These are phyloP conservation scores for Canavalia ensiformis DNA, from an alignment of 306 rosid species.

Conservation along the genomic window DNA sequence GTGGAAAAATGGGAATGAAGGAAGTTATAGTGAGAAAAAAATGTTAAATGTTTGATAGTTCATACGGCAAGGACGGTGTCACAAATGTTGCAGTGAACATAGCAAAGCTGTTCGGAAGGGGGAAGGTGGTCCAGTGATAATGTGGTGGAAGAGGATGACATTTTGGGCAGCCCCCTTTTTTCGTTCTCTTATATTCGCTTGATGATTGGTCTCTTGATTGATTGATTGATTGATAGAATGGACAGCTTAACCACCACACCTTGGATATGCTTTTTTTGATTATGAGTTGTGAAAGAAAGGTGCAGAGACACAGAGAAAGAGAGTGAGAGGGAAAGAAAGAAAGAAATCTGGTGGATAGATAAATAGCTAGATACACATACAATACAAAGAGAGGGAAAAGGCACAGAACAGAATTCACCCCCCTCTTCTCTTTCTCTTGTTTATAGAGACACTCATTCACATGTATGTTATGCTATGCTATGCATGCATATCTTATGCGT, in stretches of 20 bases:
- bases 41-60: neutral
- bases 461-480: neutral
- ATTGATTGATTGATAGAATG: conserved; percentile 85
- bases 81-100: conserved; percentile 95
- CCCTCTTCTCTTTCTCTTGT: conserved; percentile 48
- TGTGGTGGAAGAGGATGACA: conserved; percentile 85
- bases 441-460: conserved; percentile 39
- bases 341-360: conserved; percentile 51
- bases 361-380: conserved; percentile 6
- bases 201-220: conserved; percentile 94
- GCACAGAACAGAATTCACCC: conserved; percentile 14
- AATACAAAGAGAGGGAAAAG: conserved; percentile 37
- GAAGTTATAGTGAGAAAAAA: neutral
- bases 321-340: conserved; percentile 48
- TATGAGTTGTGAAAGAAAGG: conserved; percentile 78
- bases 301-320: conserved; percentile 51
- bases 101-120: conserved; percentile 95
- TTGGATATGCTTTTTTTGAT: conserved; percentile 93
- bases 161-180: conserved; percentile 54
- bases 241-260: conserved; percentile 95
- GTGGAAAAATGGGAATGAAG: neutral
- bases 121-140: conserved; percentile 89
- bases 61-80: conserved; percentile 97
- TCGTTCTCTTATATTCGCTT: conserved; percentile 52
- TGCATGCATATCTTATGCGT: conserved; percentile 7